phyloP scores from a whole-genome alignment of 179 eudicot species.

The Pouteria campechiana region DNA sequence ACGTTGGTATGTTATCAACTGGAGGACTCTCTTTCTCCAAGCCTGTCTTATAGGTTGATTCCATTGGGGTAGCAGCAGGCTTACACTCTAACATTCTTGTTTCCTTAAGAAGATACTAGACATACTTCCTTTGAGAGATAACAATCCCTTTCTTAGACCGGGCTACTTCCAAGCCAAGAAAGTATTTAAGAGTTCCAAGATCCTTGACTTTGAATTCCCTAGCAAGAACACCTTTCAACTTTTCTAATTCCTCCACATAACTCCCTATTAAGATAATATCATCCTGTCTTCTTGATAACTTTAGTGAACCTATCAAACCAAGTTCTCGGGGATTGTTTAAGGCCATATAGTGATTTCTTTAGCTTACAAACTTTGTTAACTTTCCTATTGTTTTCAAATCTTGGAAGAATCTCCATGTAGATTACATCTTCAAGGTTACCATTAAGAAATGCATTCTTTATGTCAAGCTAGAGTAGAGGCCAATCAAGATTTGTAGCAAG shows the following conservation, averaged over 20 bases:
- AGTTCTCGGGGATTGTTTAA: slow-evolving; percentile 1
- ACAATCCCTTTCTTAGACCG: background rate
- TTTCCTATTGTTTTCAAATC: background rate
- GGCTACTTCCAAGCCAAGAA: slow-evolving; percentile 2
- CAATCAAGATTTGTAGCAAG: no score
- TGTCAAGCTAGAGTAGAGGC: no score
- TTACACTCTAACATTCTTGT: background rate
- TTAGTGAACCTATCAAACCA: slow-evolving; percentile 1
- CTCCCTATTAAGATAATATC: background rate
- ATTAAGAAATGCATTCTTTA: background rate
- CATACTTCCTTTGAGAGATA: background rate
- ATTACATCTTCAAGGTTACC: background rate
- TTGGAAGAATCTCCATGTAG: background rate
- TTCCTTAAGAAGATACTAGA: background rate
- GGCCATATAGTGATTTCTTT: background rate
- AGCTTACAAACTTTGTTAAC: background rate
- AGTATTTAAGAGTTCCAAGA: background rate
- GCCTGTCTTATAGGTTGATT: background rate
- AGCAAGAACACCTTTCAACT: background rate
- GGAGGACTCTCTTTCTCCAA: no score
- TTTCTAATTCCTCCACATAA: background rate
- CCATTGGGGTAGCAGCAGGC: background rate
- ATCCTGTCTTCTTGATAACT: background rate
- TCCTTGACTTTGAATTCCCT: slow-evolving; percentile 5
- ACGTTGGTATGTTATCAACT: background rate